Conservation (phyloP, 2,329 filamentous ascomycete genomes). For the Calonectria pteridis region DNA sequence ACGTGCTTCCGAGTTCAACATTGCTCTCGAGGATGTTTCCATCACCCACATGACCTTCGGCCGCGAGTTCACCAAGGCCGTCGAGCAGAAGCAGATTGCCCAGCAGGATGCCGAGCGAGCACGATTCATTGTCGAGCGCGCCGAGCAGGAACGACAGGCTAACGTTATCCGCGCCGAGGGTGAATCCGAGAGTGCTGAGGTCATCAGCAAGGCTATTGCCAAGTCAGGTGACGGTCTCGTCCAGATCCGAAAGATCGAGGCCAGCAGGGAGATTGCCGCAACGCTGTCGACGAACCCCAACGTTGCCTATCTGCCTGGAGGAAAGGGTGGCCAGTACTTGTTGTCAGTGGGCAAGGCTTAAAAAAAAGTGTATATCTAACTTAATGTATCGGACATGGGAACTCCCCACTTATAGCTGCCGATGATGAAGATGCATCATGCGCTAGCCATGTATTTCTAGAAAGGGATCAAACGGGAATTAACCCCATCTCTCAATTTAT, state of each 20-base stretch:
- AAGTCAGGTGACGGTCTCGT: slow-evolving; percentile 95
- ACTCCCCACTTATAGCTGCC: slow-evolving; percentile 53
- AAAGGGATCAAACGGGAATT: slow-evolving; percentile 40
- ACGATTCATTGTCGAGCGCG: slow-evolving; percentile 97
- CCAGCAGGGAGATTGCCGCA: slow-evolving; percentile 93
- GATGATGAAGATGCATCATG: slow-evolving; percentile 41
- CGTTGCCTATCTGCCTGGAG: slow-evolving; percentile 91
- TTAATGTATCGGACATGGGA: slow-evolving; percentile 38
- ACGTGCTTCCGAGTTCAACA: slow-evolving; percentile 97
- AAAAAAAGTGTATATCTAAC: slow-evolving; percentile 31
- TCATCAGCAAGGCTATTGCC: slow-evolving; percentile 92
- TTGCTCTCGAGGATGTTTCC: slow-evolving; percentile 97
- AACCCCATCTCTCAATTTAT: slow-evolving; percentile 39
- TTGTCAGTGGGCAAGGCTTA: slow-evolving; percentile 63
- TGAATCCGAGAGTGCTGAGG: slow-evolving; percentile 96
- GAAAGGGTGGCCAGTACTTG: slow-evolving; percentile 70
- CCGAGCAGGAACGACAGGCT: slow-evolving; percentile 98
- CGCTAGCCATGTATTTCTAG: slow-evolving; percentile 54
- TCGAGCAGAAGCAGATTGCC: slow-evolving; percentile 99
- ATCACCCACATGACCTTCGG: slow-evolving; percentile 99
- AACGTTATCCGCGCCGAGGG: slow-evolving; percentile 99
- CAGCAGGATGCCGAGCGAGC: slow-evolving; percentile 98
- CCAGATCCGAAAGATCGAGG: slow-evolving; percentile 97
- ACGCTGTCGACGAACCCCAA: slow-evolving; percentile 93
- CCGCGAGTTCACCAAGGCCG: slow-evolving; percentile 97